Base-by-base conservation (phyloP, 495 filamentous ascomycete genomes). In the Hyaloscypha hepaticicola region DNA sequence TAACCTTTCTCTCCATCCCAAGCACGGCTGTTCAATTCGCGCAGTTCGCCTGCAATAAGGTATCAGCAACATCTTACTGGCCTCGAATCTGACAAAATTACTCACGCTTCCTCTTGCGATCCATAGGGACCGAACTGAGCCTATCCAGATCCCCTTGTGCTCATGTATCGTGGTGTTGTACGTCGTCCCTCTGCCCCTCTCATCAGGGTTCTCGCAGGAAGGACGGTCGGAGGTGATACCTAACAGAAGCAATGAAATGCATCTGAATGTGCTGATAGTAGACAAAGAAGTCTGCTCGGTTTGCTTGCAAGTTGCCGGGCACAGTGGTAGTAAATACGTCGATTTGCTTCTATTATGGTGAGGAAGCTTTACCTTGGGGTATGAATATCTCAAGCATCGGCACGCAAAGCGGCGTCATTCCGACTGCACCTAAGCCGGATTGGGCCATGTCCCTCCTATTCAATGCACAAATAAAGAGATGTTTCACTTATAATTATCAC, bases 1-100 rank as follows among this genome's bases (percentile, higher is more conserved):
- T 59, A 85, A 96, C 94, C 90, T 79, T 80, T 87, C 68, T 96
- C 90, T 58, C 91, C 94, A 73, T 89, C 80, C 95, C 95, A 99
- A 28, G 88, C 90, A 77, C 85, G 83, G 72, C 86, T 81, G 75
- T 99, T 99, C 69, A 96, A 80, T 72, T 90, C 84, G 76, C 92
- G 90, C 74, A 98, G 82, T 77, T 97, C 93, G 76, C 92, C 93
- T 97, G 65, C 48, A 66, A 5, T 9, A 69, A 74, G 31, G 51
- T 58, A 62, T 78, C 64, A 80, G 75, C 49, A 53, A 29, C 14
- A 58, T 55, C 56, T 75, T 26, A 29, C 3, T 1, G 68, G 64
- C 55, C 27, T 22, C 29, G 3, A 27, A 26, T 26, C 28, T 58
- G 53, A 24, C 31, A 5, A 2, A 60, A 53, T 50, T 19, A 61